Conservation (phyloP, 495 filamentous ascomycete species). For the Aspergillus cavernicola region DNA sequence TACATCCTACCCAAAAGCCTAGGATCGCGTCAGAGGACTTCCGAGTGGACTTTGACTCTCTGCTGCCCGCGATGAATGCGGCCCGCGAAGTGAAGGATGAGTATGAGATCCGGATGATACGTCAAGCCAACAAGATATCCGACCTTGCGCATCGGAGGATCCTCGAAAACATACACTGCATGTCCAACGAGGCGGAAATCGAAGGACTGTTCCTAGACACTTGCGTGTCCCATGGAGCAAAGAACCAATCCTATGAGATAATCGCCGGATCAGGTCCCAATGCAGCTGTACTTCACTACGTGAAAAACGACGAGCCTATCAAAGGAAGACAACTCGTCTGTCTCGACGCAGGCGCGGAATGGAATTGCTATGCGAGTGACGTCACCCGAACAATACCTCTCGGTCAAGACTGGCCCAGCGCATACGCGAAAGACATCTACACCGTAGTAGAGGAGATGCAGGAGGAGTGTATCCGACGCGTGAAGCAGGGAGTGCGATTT, state of each 20-base stretch:
- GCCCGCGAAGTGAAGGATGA: constrained; percentile 73
- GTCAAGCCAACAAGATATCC: constrained; percentile 72
- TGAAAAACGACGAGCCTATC: constrained; percentile 69
- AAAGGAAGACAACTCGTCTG: constrained; percentile 65
- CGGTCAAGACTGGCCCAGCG: constrained; percentile 53
- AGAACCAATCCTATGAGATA: constrained; percentile 77
- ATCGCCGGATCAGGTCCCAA: constrained; percentile 80
- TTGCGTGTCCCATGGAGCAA: constrained; percentile 67
- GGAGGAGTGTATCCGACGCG: constrained; percentile 62
- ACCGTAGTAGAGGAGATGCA: constrained; percentile 79
- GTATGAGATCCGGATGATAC: constrained; percentile 76
- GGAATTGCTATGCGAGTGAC: constrained; percentile 83
- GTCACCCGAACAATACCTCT: constrained; percentile 86
- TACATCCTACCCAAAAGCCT: constrained; percentile 36
- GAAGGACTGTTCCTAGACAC: constrained; percentile 69
- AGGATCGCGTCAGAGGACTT: constrained; percentile 54
- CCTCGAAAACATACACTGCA: constrained; percentile 52
- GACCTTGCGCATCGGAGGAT: constrained; percentile 68
- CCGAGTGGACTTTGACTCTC: constrained; percentile 28
- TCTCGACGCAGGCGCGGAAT: constrained; percentile 84
- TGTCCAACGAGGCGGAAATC: constrained; percentile 77
- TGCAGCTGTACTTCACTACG: constrained; percentile 82
- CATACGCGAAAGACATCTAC: constrained; percentile 67
- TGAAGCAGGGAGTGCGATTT: constrained; percentile 64
- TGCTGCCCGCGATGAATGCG: constrained; percentile 65